Evolutionary conservation across 192 early-diverging fungal genomes (phyloP).

Genomic region (Coemansia furcata): DNA sequence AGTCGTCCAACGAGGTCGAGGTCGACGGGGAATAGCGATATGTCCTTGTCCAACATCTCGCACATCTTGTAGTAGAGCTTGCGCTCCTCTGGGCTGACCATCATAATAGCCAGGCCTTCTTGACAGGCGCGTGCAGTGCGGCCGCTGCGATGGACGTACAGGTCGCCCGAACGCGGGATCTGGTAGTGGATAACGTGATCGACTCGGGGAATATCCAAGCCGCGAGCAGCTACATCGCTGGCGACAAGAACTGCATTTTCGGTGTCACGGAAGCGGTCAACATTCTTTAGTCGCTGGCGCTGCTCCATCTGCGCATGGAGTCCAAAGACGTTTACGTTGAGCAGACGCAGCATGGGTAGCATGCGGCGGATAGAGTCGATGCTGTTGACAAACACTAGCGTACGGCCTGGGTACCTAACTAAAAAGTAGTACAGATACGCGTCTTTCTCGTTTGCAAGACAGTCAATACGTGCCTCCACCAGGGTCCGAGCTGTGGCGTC

Average conservation of each 20-base stretch:
- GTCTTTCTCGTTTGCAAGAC: conserved; percentile 81
- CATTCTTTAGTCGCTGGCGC: conserved; percentile 87
- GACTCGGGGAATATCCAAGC: conserved; percentile 88
- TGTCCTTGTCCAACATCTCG: conserved; percentile 72
- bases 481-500: conserved; percentile 69
- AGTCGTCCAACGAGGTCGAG: conserved; percentile 64
- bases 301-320: conserved; percentile 98
- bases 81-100: conserved; percentile 83
- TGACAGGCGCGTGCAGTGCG: conserved; percentile 86
- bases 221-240: conserved; percentile 95
- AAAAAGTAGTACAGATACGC: conserved; percentile 85
- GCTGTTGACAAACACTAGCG: conserved; percentile 93
- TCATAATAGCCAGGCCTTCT: conserved; percentile 79
- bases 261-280: conserved; percentile 82
- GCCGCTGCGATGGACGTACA: conserved; percentile 96
- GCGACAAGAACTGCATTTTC: conserved; percentile 80
- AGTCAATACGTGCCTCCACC: conserved; percentile 84
- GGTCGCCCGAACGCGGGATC: conserved; percentile 82
- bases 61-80: conserved; percentile 81
- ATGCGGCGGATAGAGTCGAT: conserved; percentile 91
- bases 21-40: conserved; percentile 81
- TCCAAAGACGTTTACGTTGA: conserved; percentile 71
- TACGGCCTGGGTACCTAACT: conserved; percentile 81
- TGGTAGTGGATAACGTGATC: conserved; percentile 98
- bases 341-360: conserved; percentile 75